Percentiles rank a stretch among this genome's conserved stretches.
Conservation (phyloP, 108 stramenopile species). For the Stephanodiscus minutulus region DNA sequence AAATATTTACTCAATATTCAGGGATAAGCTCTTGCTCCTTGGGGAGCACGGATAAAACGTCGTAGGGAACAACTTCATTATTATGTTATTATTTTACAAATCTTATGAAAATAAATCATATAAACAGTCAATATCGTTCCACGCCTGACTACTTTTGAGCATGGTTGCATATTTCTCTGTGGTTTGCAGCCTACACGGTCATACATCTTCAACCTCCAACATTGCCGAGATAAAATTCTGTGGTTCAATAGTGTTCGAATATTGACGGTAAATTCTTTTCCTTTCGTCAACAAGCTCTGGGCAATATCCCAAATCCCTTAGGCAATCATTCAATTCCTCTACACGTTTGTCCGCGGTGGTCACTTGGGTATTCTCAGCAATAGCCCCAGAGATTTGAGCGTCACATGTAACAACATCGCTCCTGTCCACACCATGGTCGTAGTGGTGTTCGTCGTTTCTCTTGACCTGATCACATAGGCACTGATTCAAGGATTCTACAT, state of each 20-base stretch:
- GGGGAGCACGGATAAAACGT: too few relatives aligned
- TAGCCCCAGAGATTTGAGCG: neutral
- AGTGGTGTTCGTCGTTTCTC: neutral
- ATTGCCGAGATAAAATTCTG: neutral
- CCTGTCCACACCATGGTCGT: too few relatives aligned
- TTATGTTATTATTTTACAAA: too few relatives aligned
- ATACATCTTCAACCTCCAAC: neutral
- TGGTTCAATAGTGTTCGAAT: neutral
- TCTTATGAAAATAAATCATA: too few relatives aligned
- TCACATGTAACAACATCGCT: too few relatives aligned
- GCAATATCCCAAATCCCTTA: neutral
- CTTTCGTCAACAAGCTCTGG: neutral
- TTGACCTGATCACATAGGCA: neutral
- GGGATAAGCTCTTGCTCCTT: too few relatives aligned
- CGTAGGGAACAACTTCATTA: too few relatives aligned
- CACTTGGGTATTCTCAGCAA: neutral
- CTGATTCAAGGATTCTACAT: neutral
- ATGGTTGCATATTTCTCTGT: neutral
- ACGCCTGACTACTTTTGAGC: constrained; percentile 6
- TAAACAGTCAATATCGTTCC: too few relatives aligned
- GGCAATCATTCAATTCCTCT: neutral
- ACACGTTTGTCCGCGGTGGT: too few relatives aligned
- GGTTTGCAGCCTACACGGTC: neutral
- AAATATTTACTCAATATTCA: too few relatives aligned
- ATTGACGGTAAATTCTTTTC: neutral